These are phyloP conservation scores for Sporothrix luriei DNA, from an alignment of 2,329 filamentous ascomycete species.

Conservation along the genomic window DNA sequence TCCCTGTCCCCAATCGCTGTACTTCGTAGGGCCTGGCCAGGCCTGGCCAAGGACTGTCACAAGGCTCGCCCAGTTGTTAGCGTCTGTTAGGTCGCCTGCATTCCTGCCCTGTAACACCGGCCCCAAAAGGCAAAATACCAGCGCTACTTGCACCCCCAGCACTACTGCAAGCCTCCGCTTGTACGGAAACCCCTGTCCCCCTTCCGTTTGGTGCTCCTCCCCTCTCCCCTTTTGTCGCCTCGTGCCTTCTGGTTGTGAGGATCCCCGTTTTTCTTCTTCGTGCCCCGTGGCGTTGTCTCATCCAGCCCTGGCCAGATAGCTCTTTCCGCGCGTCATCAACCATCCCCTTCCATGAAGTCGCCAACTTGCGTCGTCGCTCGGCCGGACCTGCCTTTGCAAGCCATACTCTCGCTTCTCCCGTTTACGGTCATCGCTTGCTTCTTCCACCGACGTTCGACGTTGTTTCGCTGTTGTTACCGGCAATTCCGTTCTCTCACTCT, in stretches of 20 bases:
- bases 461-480: neutral
- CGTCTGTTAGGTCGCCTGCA: neutral
- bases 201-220: no score
- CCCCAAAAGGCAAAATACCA: neutral
- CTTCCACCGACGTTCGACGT: neutral
- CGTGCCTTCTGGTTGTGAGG: neutral
- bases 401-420: neutral
- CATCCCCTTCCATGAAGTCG: conserved; percentile 7
- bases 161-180: conserved; percentile 3
- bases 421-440: neutral
- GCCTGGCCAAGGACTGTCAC: no score
- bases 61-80: neutral
- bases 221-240: neutral
- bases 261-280: neutral
- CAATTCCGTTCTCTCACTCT: neutral
- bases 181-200: neutral
- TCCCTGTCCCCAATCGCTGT: neutral
- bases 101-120: neutral
- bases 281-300: neutral
- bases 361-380: conserved; percentile 1
- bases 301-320: neutral
- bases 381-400: conserved; percentile 5
- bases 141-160: neutral
- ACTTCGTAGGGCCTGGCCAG: no score
- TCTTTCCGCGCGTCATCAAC: neutral